Conservation (phyloP, 306 rosid species). For the Dalbergia oliveri region DNA sequence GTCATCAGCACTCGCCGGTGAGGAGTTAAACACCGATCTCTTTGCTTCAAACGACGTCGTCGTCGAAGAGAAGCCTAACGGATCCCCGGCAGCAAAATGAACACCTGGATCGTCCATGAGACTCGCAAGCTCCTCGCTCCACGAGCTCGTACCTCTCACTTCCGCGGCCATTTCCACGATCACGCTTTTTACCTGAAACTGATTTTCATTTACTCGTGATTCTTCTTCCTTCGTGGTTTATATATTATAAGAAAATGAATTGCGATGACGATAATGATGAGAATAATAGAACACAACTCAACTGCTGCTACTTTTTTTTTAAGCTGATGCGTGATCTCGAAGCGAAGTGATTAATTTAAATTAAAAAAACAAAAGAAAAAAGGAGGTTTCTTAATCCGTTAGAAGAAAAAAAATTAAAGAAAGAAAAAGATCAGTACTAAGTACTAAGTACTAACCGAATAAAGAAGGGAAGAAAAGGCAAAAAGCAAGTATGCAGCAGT, state of each 20-base stretch:
- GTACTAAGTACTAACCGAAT: constrained; percentile 2
- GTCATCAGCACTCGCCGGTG: constrained; percentile 44
- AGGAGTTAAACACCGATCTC: constrained; percentile 40
- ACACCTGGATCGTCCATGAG: constrained; percentile 62
- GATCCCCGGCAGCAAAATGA: constrained; percentile 61
- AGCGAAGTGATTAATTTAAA: constrained; percentile 42
- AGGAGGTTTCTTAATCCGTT: background rate
- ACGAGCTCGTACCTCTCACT: constrained; percentile 48
- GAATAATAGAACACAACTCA: constrained; percentile 41
- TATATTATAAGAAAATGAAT: background rate
- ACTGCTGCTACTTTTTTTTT: constrained; percentile 33
- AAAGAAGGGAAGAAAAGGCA: constrained; percentile 37
- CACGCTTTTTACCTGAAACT: constrained; percentile 14
- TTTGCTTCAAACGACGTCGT: constrained; percentile 49
- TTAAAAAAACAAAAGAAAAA: constrained; percentile 8
- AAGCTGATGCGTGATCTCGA: constrained; percentile 61
- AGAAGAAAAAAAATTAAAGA: background rate
- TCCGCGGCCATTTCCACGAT: constrained; percentile 63
- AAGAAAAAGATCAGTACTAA: background rate
- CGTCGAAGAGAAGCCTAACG: constrained; percentile 41
- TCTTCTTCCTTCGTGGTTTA: background rate
- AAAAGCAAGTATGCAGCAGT: constrained; percentile 28
- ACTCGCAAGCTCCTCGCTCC: constrained; percentile 78
- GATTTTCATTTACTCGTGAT: background rate
- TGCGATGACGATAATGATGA: background rate